Base-by-base conservation (phyloP, 768 basidiomycete genomes). In the Tricholoma sp. region DNA sequence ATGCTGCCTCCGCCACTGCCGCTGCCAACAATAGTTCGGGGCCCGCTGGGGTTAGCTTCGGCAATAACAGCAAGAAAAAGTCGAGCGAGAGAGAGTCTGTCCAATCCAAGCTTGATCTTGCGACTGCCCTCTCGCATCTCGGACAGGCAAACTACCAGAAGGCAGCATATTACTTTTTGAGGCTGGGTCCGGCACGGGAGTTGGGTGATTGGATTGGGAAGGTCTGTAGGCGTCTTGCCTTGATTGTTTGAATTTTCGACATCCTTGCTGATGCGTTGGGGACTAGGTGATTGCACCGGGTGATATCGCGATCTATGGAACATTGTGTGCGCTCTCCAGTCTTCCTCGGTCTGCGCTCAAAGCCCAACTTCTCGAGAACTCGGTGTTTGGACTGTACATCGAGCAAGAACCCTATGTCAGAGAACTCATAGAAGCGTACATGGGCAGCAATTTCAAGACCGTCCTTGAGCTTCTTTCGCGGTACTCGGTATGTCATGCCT, bases 321-420 rank as follows among this genome's bases (percentile, higher is more conserved):
- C 88, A 0, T 72, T 98, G 0, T 94, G 91, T 63, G 88, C 89
- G 3, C 82, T 98, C 4, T 88, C 94, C 0, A 89, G 82, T 39
- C 77, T 92, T 57, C 73, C 83, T 4, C 83, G 96, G 5, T 76
- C 81, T 0, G 77, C 81, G 16, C 84, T 98, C 73, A 88, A 88
- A 66, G 59, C 79, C 0, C 81, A 82, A 63, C 70, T 89, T 4
- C 70, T 92, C 29, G 86, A 85, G 57, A 91, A 88, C 66, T 71
- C 86, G 0, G 74, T 76, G 8, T 93, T 96, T 65, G 77, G 83
- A 10, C 74, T 82, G 22, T 92, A 88, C 69, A 81, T 95, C 47
- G 94, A 96, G 65, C 84, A 90, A 61, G 91, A 94, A 67, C 85
- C 88, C 0, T 94, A 94, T 66, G 68, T 94, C 32, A 83, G 95